phyloP scores from a whole-genome alignment of 2,329 filamentous ascomycete genomes.

The Colletotrichum sp. region DNA sequence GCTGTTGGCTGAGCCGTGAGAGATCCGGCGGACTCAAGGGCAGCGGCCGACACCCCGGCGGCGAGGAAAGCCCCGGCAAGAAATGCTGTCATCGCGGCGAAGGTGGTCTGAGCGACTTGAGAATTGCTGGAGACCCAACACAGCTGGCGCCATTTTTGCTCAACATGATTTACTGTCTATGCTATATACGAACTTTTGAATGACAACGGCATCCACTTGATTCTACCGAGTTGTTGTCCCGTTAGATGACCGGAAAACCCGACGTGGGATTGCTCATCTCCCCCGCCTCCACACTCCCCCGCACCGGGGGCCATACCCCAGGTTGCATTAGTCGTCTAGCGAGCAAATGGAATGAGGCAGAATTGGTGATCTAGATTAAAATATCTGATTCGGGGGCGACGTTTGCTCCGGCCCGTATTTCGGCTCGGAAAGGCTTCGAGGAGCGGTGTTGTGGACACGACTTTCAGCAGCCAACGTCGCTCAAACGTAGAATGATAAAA shows the following conservation, averaged over 20 bases:
- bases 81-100: background rate
- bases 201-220: background rate
- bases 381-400: background rate
- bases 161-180: background rate
- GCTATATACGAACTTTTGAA: background rate
- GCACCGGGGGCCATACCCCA: background rate
- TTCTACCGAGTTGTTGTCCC: background rate
- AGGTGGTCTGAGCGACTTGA: background rate
- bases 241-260: background rate
- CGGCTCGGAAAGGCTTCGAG: background rate
- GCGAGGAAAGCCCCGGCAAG: background rate
- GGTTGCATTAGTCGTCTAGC: background rate
- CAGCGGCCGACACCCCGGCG: background rate
- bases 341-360: background rate
- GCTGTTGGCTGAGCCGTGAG: background rate
- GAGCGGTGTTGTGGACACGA: background rate
- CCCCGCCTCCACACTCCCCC: background rate
- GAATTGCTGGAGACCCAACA: background rate
- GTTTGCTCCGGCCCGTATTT: background rate
- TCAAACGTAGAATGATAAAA: background rate
- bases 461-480: background rate
- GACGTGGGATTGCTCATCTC: background rate
- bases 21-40: background rate
- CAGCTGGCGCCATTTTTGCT: background rate
- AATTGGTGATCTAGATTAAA: background rate